Percentiles rank a stretch among this genome's conserved stretches.
These are phyloP conservation scores for Sclerotinia minor DNA, from an alignment of 2,329 filamentous ascomycete species.

Conservation along the genomic window DNA sequence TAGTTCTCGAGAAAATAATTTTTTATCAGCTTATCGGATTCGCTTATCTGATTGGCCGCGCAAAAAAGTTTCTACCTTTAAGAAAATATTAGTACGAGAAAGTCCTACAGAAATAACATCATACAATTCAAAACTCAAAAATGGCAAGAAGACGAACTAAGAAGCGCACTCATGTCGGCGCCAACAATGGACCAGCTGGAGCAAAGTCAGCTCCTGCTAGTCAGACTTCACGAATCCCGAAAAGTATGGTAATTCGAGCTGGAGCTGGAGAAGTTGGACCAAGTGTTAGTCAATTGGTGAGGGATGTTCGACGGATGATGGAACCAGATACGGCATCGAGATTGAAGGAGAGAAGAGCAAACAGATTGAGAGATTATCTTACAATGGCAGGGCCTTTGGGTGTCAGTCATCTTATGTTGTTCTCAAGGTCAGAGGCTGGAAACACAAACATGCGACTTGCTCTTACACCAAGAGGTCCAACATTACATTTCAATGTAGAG, in stretches of 20 bases:
- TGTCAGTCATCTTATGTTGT: slow-evolving; percentile 88
- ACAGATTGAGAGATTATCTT: slow-evolving; percentile 87
- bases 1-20: slow-evolving; percentile 31
- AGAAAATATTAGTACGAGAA: slow-evolving; percentile 22
- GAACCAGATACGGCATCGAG: slow-evolving; percentile 90
- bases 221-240: slow-evolving; percentile 65
- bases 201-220: slow-evolving; percentile 59
- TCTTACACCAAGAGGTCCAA: slow-evolving; percentile 85
- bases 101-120: slow-evolving; percentile 24
- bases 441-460: slow-evolving; percentile 92
- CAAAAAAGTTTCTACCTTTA: slow-evolving; percentile 30
- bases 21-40: slow-evolving; percentile 41
- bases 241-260: slow-evolving; percentile 98
- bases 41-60: slow-evolving; percentile 36
- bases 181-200: slow-evolving; percentile 51
- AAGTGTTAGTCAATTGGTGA: slow-evolving; percentile 86
- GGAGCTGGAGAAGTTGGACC: slow-evolving; percentile 91
- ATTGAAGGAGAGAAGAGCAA: slow-evolving; percentile 84
- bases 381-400: slow-evolving; percentile 94
- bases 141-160: slow-evolving; percentile 85
- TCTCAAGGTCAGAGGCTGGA: slow-evolving; percentile 83
- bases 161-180: slow-evolving; percentile 81
- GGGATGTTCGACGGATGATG: slow-evolving; percentile 91
- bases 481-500: slow-evolving; percentile 89
- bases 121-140: slow-evolving; percentile 31